A percentile compares a stretch with the other conserved stretches of the same genome.
These are phyloP conservation scores for Rhododendron simsii DNA, from an alignment of 148 eudicot species.

Conservation along the genomic window DNA sequence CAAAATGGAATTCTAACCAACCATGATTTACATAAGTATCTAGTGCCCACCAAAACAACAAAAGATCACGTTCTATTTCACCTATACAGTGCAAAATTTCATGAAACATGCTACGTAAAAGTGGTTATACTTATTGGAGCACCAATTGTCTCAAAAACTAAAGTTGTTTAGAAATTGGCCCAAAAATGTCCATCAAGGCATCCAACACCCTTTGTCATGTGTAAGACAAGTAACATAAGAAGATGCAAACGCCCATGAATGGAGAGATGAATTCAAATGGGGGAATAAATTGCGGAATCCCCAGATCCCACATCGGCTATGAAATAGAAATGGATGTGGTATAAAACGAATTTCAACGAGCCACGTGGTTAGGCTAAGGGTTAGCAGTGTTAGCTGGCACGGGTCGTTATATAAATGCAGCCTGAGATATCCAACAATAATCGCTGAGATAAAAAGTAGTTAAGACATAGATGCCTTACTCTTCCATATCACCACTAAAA, in stretches of 20 bases:
- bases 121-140: neutral
- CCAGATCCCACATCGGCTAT: neutral
- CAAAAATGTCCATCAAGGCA: neutral
- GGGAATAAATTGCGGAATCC: neutral
- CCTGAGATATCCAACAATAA: neutral
- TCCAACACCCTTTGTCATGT: neutral
- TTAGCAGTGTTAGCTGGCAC: neutral
- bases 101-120: neutral
- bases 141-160: neutral
- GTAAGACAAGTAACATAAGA: neutral
- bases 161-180: neutral
- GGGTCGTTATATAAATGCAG: neutral
- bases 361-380: neutral
- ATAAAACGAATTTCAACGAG: neutral
- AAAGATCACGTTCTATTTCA: neutral
- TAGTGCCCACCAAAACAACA: neutral
- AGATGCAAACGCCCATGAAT: neutral
- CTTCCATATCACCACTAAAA: conserved; percentile 83
- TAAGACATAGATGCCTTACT: conserved; percentile 54
- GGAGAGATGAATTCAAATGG: neutral
- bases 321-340: neutral
- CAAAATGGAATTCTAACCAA: neutral
- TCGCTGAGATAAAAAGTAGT: neutral
- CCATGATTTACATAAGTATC: neutral
- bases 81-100: neutral